Conservation (phyloP, 108 stramenopile genomes). For the Fistulifera pelliculosa region DNA sequence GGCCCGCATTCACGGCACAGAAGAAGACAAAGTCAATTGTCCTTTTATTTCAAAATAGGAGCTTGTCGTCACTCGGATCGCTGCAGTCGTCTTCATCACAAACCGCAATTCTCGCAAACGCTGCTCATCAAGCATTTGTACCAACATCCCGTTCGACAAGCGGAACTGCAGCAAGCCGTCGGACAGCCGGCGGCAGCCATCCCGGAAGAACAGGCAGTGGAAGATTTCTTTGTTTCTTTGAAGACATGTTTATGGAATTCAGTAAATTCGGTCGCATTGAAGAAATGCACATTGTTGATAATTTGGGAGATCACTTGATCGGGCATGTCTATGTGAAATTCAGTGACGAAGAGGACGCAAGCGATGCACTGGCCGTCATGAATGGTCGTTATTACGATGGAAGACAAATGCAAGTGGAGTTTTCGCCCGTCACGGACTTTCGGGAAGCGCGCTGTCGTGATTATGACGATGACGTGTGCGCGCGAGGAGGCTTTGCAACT, state of each 20-base stretch:
- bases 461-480: constrained; percentile 79
- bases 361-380: constrained; percentile 82
- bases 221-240: constrained; percentile 76
- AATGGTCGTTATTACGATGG: constrained; percentile 93
- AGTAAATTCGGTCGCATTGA: constrained; percentile 92
- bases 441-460: constrained; percentile 92
- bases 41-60: constrained; percentile 99
- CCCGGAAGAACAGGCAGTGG: constrained; percentile 52
- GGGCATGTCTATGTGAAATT: constrained; percentile 93
- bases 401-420: constrained; percentile 81
- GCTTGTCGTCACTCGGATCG: constrained; percentile 94
- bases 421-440: constrained; percentile 94
- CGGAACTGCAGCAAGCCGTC: constrained; percentile 39
- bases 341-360: constrained; percentile 91
- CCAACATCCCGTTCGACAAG: constrained; percentile 74
- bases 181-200: constrained; percentile 22
- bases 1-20: constrained; percentile 97
- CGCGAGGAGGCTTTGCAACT: constrained; percentile 94
- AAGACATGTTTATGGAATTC: constrained; percentile 80
- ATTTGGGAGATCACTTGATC: constrained; percentile 98
- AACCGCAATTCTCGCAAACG: constrained; percentile 91
- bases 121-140: constrained; percentile 94
- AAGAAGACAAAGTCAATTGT: constrained; percentile 99
- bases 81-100: constrained; percentile 91
- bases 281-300: constrained; percentile 93